Evolutionary conservation across 2,329 filamentous ascomycete species (phyloP).

Genomic region (Lecanicillium sp.): DNA sequence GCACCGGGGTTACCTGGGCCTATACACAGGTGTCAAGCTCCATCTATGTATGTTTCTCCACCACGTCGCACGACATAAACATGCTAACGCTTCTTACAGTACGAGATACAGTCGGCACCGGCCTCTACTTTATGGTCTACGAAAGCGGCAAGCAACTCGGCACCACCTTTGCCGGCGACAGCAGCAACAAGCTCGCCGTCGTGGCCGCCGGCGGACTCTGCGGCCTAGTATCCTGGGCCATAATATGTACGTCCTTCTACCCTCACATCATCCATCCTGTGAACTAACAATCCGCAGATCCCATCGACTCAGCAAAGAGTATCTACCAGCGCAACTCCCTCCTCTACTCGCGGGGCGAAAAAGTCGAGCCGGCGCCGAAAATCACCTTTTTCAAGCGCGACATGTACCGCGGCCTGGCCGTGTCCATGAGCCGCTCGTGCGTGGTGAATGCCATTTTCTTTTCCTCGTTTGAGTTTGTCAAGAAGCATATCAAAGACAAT

Average conservation of each 20-base stretch:
- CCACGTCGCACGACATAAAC: not conserved
- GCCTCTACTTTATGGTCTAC: constrained; percentile 84
- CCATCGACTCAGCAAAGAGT: constrained; percentile 76
- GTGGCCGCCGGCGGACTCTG: constrained; percentile 73
- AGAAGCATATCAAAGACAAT: constrained; percentile 55
- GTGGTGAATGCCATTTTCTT: constrained; percentile 87
- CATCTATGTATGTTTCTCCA: constrained; percentile 59
- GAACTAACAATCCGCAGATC: constrained; percentile 36
- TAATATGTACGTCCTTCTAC: constrained; percentile 51
- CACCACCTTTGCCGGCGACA: constrained; percentile 64
- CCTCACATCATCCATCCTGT: too few species aligned
- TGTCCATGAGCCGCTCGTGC: constrained; percentile 76
- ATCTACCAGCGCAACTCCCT: constrained; percentile 79
- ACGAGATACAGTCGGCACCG: constrained; percentile 74
- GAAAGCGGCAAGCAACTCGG: constrained; percentile 79
- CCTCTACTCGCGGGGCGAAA: constrained; percentile 58
- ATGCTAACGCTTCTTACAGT: constrained; percentile 39
- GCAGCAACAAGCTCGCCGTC: constrained; percentile 74
- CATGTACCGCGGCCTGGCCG: constrained; percentile 77
- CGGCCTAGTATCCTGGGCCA: constrained; percentile 75
- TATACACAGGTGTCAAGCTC: constrained; percentile 75
- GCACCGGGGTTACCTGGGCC: constrained; percentile 62
- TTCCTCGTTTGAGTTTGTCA: constrained; percentile 77
- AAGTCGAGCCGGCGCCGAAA: constrained; percentile 57
- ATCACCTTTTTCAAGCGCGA: constrained; percentile 70